Base-by-base conservation (phyloP, 257 asterid species). In the Knoxia roxburghii region DNA sequence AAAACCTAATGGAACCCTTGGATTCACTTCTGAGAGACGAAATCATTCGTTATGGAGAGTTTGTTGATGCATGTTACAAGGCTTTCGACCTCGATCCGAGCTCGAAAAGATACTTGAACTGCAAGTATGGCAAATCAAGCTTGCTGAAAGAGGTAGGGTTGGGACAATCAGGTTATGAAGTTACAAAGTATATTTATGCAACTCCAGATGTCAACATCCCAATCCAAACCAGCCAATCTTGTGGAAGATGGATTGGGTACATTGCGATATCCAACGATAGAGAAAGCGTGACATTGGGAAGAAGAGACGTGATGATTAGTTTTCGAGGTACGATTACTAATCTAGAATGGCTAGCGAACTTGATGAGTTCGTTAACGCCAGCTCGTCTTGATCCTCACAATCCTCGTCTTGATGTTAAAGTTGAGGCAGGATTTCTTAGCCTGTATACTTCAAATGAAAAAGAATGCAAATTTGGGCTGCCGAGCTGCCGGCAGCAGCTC, bases 401-500 rank as follows among this genome's bases (percentile, higher is more conserved):
- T 4, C 77, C 80, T 0, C 70, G 87, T 29, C 82, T 79, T 10
- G 81, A 81, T 0, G 91, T 87, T 7, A 81, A 73, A 76, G 91
- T 87, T 6, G 86, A 85, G 57, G 83, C 85, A 0, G 95, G 95
- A 61, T 85, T 87, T 59, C 71, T 87, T 35, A 83, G 85, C 74
- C 61, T 87, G 68, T 87, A 87, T 51, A 85, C 91, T 0, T 79
- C 82, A 0, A 55, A 72, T 15, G 89, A 80, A 24, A 76, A 72
- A 15, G 70, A 66, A 5, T 37, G 56, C 23, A 81, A 71, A 39
- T 87, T 83, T 51, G 89, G 95, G 24, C 77, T 82, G 3, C 76
- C 61, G n/a, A 87, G 89, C 53, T 87, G 91, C 4, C 85, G 95
- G 0, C 87, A 85, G 13, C 95, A 87, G 53, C 86, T 87, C 21